These are phyloP conservation scores for Alternaria sp. DNA, from an alignment of 2,329 filamentous ascomycete species.

Conservation along the genomic window DNA sequence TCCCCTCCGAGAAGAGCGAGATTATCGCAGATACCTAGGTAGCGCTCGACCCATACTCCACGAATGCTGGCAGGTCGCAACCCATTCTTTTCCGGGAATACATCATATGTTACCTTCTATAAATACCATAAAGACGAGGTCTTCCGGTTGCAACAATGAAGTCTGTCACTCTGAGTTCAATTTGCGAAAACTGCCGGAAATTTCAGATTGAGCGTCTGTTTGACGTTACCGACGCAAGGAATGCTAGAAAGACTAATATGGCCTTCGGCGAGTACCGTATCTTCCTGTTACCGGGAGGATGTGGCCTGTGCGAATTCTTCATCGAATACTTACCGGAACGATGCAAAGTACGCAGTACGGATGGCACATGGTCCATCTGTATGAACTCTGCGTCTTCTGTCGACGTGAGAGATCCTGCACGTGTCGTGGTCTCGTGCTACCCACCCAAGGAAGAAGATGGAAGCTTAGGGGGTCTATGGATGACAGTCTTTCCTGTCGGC, in stretches of 20 bases:
- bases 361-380: background rate
- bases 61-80: background rate
- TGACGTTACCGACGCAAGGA: background rate
- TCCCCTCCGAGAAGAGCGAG: background rate
- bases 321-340: background rate
- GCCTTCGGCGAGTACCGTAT: too few relatives aligned
- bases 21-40: background rate
- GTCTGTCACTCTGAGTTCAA: accelerated
- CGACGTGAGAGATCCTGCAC: background rate
- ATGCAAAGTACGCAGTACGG: background rate
- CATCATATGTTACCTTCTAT: background rate
- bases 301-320: background rate
- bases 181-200: background rate
- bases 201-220: background rate
- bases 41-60: background rate
- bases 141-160: background rate
- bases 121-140: background rate
- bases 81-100: background rate
- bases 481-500: background rate
- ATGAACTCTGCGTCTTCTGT: background rate
- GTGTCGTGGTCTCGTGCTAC: accelerated
- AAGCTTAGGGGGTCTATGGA: background rate
- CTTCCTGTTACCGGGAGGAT: background rate
- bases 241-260: background rate
- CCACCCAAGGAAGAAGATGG: accelerated